Percentiles rank a stretch among this genome's conserved stretches.
Evolutionary conservation across 441 rosid species (phyloP).

Genomic region (Populus hybrid): DNA sequence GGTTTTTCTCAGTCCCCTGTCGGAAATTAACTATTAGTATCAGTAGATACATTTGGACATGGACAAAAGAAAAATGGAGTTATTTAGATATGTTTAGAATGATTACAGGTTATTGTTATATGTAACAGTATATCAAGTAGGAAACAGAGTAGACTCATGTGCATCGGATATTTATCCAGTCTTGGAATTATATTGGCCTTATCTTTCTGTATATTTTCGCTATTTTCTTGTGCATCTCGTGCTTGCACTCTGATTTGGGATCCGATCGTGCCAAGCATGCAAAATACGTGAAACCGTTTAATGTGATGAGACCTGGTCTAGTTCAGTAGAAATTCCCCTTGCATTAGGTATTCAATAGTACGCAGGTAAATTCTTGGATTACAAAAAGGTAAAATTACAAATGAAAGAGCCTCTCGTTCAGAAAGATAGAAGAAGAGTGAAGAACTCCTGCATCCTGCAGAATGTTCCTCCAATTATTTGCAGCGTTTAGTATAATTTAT

Average conservation of each 20-base stretch:
- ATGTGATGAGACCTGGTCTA: not conserved
- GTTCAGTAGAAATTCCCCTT: not conserved
- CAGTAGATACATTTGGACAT: slow-evolving; percentile 5
- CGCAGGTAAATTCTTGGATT: not conserved
- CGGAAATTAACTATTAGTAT: slow-evolving; percentile 26
- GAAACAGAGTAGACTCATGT: slow-evolving; percentile 10
- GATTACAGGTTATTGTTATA: slow-evolving; percentile 16
- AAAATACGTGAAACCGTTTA: too few species aligned
- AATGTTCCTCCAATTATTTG: not conserved
- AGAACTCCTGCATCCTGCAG: too few species aligned
- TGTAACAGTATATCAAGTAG: slow-evolving; percentile 3
- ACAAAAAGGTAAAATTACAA: not conserved
- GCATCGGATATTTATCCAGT: slow-evolving; percentile 7
- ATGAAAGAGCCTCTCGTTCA: too few species aligned
- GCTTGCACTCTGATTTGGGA: not conserved
- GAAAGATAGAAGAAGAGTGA: not conserved
- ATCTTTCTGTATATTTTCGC: not conserved
- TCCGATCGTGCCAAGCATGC: too few species aligned
- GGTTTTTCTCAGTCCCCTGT: slow-evolving; percentile 33
- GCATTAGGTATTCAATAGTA: not conserved
- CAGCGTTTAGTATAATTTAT: not conserved
- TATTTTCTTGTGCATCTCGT: not conserved
- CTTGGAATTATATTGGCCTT: slow-evolving; percentile 1
- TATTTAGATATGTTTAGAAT: slow-evolving; percentile 22
- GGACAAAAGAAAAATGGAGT: slow-evolving; percentile 23